Evolutionary conservation across 164 flowering plant species (phyloP).

Genomic region (Santalum album): DNA sequence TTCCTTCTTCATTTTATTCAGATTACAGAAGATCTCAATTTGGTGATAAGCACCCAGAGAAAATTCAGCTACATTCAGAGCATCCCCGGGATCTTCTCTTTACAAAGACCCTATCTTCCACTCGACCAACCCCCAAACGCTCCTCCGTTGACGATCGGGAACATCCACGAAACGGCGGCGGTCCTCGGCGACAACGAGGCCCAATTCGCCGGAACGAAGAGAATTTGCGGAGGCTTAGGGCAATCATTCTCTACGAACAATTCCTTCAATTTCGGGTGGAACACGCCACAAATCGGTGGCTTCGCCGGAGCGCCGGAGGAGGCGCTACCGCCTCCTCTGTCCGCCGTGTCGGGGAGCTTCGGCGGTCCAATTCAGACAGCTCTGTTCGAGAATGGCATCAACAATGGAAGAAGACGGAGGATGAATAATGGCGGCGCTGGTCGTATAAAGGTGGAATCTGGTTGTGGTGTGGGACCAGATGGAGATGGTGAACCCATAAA

Average conservation of each 20-base stretch:
- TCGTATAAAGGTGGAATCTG: background rate
- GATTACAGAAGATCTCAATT: conserved; percentile 62
- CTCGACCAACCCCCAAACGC: conserved; percentile 22
- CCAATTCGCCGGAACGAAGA: conserved; percentile 29
- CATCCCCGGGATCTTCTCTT: conserved; percentile 50
- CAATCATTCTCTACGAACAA: conserved; percentile 23
- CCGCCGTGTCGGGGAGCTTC: no score
- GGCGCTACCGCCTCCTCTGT: conserved; percentile 47
- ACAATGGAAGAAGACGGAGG: no score
- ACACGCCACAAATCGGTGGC: conserved; percentile 33
- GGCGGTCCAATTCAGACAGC: no score
- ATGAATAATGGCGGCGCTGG: background rate
- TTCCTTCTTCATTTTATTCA: conserved; percentile 13
- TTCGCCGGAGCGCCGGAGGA: conserved; percentile 20
- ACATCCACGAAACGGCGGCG: conserved; percentile 6
- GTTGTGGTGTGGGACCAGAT: background rate
- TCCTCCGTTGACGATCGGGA: conserved; percentile 16
- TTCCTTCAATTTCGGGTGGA: conserved; percentile 48
- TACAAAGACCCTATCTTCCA: conserved; percentile 52
- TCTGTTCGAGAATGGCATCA: no score
- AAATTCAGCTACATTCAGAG: conserved; percentile 66
- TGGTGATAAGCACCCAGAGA: conserved; percentile 62
- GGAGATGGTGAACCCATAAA: background rate
- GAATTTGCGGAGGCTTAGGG: conserved; percentile 13
- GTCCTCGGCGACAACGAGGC: conserved; percentile 18